Percentiles rank a stretch among this genome's conserved stretches.
These are phyloP conservation scores for Trypanosoma avium DNA, from an alignment of 208 protist species.

Conservation along the genomic window DNA sequence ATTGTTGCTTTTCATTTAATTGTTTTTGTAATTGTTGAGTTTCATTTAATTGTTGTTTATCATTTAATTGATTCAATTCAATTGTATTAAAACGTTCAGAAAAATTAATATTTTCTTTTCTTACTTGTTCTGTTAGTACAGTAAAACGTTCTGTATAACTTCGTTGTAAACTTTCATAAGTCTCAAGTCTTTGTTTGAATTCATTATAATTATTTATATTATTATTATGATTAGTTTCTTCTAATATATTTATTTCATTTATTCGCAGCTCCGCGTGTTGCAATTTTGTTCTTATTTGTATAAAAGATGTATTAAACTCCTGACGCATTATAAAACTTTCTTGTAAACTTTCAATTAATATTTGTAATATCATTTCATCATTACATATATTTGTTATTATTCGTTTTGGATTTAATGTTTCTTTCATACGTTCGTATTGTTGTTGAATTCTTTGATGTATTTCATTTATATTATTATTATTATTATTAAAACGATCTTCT, in stretches of 20 bases:
- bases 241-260: too few relatives aligned
- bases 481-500: neutral
- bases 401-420: neutral
- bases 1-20: too few relatives aligned
- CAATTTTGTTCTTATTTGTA: neutral
- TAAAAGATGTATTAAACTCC: neutral
- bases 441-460: neutral
- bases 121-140: neutral
- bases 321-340: neutral
- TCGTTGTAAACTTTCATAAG: neutral
- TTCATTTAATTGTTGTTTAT: too few relatives aligned
- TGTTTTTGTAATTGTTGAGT: too few relatives aligned
- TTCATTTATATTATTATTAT: neutral
- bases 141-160: neutral
- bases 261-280: slow-evolving; percentile 7
- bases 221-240: too few relatives aligned
- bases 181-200: neutral
- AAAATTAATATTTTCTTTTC: neutral
- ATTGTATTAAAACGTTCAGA: neutral
- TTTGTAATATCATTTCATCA: slow-evolving; percentile 1
- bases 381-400: slow-evolving; percentile 5
- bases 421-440: slow-evolving; percentile 8
- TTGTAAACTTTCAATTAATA: slow-evolving; percentile 1
- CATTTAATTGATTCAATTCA: too few relatives aligned
- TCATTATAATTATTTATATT: too few relatives aligned